These are phyloP conservation scores for Xylariaceae sp. DNA, from an alignment of 2,329 filamentous ascomycete species.

Conservation along the genomic window DNA sequence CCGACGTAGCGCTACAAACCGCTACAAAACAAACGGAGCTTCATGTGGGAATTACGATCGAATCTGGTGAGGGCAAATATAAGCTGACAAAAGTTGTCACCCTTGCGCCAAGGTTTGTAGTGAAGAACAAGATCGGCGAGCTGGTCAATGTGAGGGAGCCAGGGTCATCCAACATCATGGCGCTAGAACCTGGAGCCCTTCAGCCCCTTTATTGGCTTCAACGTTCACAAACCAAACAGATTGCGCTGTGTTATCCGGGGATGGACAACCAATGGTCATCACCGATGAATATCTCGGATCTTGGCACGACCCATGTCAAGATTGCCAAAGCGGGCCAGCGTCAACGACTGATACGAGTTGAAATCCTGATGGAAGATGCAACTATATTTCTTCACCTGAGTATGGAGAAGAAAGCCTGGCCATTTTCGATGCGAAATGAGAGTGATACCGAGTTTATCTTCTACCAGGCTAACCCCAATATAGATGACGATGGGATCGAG, in stretches of 20 bases:
- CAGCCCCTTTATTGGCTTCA: constrained; percentile 88
- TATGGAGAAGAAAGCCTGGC: constrained; percentile 92
- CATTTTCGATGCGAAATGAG: constrained; percentile 97
- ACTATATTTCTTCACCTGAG: constrained; percentile 91
- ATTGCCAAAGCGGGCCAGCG: constrained; percentile 85
- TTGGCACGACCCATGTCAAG: constrained; percentile 90
- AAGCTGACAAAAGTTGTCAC: constrained; percentile 96
- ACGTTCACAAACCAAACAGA: constrained; percentile 75
- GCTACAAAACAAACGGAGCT: constrained; percentile 71
- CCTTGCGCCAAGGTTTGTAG: constrained; percentile 83
- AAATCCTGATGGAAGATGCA: constrained; percentile 86
- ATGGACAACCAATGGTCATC: constrained; percentile 97
- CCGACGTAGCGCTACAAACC: constrained; percentile 80
- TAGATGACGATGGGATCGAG: constrained; percentile 83
- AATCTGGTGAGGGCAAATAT: constrained; percentile 93
- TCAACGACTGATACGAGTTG: constrained; percentile 80
- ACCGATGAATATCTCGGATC: constrained; percentile 93
- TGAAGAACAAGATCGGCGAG: constrained; percentile 89
- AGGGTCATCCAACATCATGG: constrained; percentile 80
- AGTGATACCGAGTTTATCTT: constrained; percentile 96
- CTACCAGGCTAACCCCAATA: constrained; percentile 87
- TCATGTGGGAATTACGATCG: constrained; percentile 82
- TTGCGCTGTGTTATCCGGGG: constrained; percentile 88
- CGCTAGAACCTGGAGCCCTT: constrained; percentile 70
- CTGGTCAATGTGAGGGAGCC: constrained; percentile 88